Base-by-base conservation (phyloP, 2,329 filamentous ascomycete species). In the Trichoderma koningiopsis region DNA sequence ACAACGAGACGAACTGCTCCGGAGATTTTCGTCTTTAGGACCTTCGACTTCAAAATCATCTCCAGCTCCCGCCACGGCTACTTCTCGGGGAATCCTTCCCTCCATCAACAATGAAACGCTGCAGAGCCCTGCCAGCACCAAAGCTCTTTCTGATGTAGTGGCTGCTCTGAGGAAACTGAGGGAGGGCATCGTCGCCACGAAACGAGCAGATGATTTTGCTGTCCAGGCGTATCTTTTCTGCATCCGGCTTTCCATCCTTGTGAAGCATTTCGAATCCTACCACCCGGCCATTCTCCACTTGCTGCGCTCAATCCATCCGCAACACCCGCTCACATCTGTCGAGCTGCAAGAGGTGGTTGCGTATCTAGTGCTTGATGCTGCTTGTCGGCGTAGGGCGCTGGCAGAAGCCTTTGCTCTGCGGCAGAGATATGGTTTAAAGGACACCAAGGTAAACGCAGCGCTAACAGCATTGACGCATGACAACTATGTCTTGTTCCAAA, bases 171-270 rank as follows among this genome's bases (percentile, higher is more conserved):
- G 96, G 71, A 98, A 97, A 79, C 87, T 99, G 37, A 89, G 96
- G 68, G 96, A 99, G 82, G 94, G 91, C 29, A 90, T 98, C 59
- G 88, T 97, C 3, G 92, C 92, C 14, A 90, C 92, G 10, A 88
- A 89, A 65, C 89, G 94, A 24, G 83, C 85, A 43, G 92, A 97
- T 76, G 84, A 88, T 64, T 99, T 99, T 79, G 90, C 95, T 1
- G 89, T 92, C n/a, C 90, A 94, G 74, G 92, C 90, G 19, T 97
- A 98, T 80, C 89, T 97, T 71, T 98, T 98, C 83, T 93, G 92
- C 75, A 92, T 97, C 74, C 91, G 94, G 67, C 85, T 94, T 31
- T 90, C 92, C 29, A 90, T 99, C 71, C 87, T 97, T 40, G 89
- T 91, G 69, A 89, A 90, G 72, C 91, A 96, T 74, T 92, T 91